phyloP scores from a whole-genome alignment of 495 filamentous ascomycete genomes.

The Aspergillus hancockii region DNA sequence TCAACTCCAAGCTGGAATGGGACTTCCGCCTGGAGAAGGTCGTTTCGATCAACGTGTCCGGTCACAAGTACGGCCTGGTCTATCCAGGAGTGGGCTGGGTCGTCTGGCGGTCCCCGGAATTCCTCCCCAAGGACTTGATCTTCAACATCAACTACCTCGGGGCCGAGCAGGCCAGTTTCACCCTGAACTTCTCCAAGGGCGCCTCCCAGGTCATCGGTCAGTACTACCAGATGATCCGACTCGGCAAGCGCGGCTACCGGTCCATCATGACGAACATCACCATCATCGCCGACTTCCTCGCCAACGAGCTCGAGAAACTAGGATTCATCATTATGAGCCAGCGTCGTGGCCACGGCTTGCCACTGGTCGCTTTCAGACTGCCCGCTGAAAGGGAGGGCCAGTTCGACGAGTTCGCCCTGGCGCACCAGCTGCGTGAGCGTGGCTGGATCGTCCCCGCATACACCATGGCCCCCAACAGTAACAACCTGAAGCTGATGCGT shows the following conservation, averaged over 20 bases:
- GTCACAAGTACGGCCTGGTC: constrained; percentile 78
- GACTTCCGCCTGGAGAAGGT: constrained; percentile 86
- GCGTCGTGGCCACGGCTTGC: constrained; percentile 69
- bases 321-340: constrained; percentile 87
- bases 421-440: constrained; percentile 77
- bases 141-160: constrained; percentile 99
- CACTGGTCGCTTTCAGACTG: constrained; percentile 83
- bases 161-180: constrained; percentile 91
- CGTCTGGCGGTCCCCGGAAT: constrained; percentile 81
- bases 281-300: constrained; percentile 78
- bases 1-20: constrained; percentile 76
- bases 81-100: constrained; percentile 95
- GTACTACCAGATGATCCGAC: constrained; percentile 92
- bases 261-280: constrained; percentile 88
- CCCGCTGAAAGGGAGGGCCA: constrained; percentile 56
- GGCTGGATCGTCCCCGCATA: constrained; percentile 91
- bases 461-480: constrained; percentile 86
- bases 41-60: constrained; percentile 88
- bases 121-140: constrained; percentile 83
- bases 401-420: constrained; percentile 81
- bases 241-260: constrained; percentile 85
- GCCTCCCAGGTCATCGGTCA: constrained; percentile 91
- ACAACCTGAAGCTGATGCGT: constrained; percentile 79
- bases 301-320: constrained; percentile 63
- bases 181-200: constrained; percentile 92